phyloP scores from a whole-genome alignment of 108 stramenopile species.

The Cyclostephanos tholiformis region DNA sequence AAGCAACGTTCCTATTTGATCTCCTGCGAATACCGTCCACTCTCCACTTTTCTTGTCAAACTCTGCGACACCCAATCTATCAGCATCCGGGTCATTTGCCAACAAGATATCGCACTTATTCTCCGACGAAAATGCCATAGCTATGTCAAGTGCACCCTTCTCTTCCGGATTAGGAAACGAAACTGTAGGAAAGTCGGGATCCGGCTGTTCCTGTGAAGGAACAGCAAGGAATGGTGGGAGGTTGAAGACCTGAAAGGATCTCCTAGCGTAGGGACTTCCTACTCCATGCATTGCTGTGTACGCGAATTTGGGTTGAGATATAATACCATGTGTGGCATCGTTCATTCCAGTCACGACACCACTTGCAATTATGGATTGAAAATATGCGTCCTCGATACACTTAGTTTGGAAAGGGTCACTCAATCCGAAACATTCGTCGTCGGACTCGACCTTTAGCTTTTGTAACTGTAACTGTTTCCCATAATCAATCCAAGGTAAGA shows the following conservation, averaged over 20 bases:
- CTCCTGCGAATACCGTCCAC: constrained; percentile 94
- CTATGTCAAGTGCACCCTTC: constrained; percentile 90
- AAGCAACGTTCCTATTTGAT: constrained; percentile 94
- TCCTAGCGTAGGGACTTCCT: constrained; percentile 71
- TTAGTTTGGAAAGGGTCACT: constrained; percentile 47
- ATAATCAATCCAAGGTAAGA: constrained; percentile 90
- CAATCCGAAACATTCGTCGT: constrained; percentile 62
- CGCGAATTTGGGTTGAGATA: constrained; percentile 58
- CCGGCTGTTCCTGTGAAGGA: constrained; percentile 81
- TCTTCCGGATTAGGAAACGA: constrained; percentile 98
- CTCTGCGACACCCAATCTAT: constrained; percentile 96
- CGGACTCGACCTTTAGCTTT: constrained; percentile 9
- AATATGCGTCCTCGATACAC: constrained; percentile 65
- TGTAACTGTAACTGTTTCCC: constrained; percentile 40
- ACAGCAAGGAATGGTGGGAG: constrained; percentile 80
- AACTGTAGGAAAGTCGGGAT: constrained; percentile 94
- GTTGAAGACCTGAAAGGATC: constrained; percentile 74
- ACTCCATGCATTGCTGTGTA: constrained; percentile 97
- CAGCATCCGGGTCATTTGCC: constrained; percentile 99
- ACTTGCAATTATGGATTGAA: constrained; percentile 56
- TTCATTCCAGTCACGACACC: constrained; percentile 59
- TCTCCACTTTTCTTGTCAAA: constrained; percentile 53
- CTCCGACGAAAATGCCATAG: constrained; percentile 73
- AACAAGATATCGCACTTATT: constrained; percentile 80
- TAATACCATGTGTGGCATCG: not conserved